phyloP scores from a whole-genome alignment of 306 rosid species.

The Morella rubra region DNA sequence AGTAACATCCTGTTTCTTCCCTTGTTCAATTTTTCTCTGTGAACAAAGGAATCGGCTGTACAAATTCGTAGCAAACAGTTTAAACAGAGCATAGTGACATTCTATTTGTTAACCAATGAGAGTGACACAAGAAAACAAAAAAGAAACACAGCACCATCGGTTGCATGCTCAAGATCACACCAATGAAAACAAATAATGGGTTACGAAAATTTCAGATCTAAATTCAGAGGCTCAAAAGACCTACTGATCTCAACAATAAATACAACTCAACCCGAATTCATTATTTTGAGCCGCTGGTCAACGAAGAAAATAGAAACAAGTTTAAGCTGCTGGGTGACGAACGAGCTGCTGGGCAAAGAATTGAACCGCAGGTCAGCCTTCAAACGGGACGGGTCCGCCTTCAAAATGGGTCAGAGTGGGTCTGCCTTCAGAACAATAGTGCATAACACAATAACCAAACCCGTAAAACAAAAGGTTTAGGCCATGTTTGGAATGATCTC shows the following conservation, averaged over 20 bases:
- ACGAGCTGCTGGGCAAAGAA: too few species aligned
- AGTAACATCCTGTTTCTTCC: not conserved
- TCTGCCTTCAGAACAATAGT: too few species aligned
- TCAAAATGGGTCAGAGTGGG: too few species aligned
- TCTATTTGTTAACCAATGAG: not conserved
- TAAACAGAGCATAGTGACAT: not conserved
- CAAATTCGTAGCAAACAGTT: not conserved
- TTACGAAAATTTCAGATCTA: not conserved
- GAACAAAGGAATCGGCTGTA: not conserved
- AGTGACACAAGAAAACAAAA: not conserved
- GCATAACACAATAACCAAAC: too few species aligned
- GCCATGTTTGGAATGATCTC: too few species aligned
- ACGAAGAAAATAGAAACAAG: too few species aligned
- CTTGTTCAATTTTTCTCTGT: not conserved
- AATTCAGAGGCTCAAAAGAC: constrained; percentile 16
- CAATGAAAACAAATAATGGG: not conserved
- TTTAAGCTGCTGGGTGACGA: too few species aligned
- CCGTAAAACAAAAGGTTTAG: too few species aligned
- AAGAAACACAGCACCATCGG: not conserved
- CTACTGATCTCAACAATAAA: constrained; percentile 31
- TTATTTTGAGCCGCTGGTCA: not conserved
- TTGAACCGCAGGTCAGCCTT: too few species aligned
- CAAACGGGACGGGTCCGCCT: too few species aligned
- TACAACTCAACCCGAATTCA: not conserved
- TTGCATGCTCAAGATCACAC: constrained; percentile 4